Evolutionary conservation across 73 alveolate species (phyloP), one percentile per base, ranked within the genome.

Genomic region (Durusdinium trenchii): DNA sequence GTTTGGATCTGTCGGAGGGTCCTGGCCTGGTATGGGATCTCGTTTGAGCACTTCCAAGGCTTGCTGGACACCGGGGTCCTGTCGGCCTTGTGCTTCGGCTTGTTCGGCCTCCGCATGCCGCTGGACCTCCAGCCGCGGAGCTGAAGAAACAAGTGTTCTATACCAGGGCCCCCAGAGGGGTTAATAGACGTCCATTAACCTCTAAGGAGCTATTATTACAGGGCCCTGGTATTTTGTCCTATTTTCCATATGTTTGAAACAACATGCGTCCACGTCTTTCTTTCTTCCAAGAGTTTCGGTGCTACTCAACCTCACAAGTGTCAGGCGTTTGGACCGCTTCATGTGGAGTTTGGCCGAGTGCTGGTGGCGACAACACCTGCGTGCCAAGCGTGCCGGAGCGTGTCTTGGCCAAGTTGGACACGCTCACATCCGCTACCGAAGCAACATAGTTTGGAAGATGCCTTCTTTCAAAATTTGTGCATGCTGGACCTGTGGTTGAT

Each of bases 321-420:
- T 54, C 32, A 78, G 98, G 98, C 57, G 98, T 20, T 47, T 91
- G 76, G 98, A 91, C 48, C 73, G 98, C 28, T n/a, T 79, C 46
- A 91, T 78, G 78, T 91, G 98, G 98, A 91, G 98, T 89, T 23
- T 91, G 90, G 98, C 98, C 14, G 98, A 91, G 98, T 76, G 81
- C 62, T 91, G 98, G 98, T 76, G 84, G 87, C 87, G 98, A 35
- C 98, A 91, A 47, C 98, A 91, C 90, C 40, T 91, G 47, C 78
- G 98, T n/a, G 76, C 98, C 43, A 76, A 71, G 32, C 71, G 78
- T 16, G 94, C 76, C 14, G 94, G 94, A 23, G 52, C 38, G 94
- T 36, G 10, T 51, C 76, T 50, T 50, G 73, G 94, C 64, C 38
- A 14, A 1, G 71, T 9, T 1, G 73, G n/a, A 60, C 30, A 60